These are phyloP conservation scores for Tubosaeta sp. DNA, from an alignment of 768 basidiomycete genomes.

Conservation along the genomic window DNA sequence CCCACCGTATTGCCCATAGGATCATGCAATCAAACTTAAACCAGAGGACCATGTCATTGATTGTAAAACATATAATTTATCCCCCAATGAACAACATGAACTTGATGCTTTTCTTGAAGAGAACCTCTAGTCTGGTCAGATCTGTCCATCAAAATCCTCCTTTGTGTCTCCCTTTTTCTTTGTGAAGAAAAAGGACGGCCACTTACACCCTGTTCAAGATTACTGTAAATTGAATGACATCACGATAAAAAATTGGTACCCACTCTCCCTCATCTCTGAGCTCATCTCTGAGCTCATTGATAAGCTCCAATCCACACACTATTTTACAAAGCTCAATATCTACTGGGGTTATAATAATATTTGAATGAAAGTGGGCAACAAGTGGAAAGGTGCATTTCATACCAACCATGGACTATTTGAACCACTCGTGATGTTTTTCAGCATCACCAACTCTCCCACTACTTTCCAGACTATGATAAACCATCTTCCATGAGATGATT, in stretches of 20 bases:
- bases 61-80: not conserved
- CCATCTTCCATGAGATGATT: not conserved
- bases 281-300: not conserved
- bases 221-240: not conserved
- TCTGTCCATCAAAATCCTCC: not conserved
- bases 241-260: not conserved
- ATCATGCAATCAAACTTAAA: not conserved
- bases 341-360: not conserved
- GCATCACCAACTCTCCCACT: not conserved
- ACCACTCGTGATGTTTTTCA: not conserved
- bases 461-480: not conserved
- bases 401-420: not conserved
- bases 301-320: not conserved
- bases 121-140: not conserved
- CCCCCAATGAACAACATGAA: not conserved
- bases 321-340: not conserved
- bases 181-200: not conserved
- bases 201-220: not conserved
- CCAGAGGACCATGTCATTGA: not conserved
- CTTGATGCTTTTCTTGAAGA: not conserved
- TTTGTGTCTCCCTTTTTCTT: not conserved
- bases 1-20: not conserved
- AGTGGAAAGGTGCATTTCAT: not conserved
- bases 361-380: not conserved
- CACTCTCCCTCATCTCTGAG: too few species aligned